phyloP scores from a whole-genome alignment of 805 yeast genomes.

The Myxozyma nipponensis region DNA sequence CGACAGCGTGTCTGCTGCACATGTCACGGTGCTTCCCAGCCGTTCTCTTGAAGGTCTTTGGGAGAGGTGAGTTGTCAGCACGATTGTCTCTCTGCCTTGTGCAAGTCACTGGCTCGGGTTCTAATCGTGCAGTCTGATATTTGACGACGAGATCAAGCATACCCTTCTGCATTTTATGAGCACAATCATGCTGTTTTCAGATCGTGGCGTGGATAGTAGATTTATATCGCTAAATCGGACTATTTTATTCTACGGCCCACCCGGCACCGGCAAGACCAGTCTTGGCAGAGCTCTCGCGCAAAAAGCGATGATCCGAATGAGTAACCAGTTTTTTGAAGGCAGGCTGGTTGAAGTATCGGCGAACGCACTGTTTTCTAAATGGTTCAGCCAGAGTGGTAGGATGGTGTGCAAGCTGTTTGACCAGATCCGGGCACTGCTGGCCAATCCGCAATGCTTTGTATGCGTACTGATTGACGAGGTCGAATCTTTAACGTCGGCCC shows the following conservation, averaged over 20 bases:
- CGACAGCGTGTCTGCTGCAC: conserved; percentile 16
- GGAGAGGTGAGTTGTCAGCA: conserved; percentile 31
- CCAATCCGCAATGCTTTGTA: conserved; percentile 31
- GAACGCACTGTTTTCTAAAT: conserved; percentile 44
- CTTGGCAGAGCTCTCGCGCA: conserved; percentile 43
- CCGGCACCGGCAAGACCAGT: conserved; percentile 49
- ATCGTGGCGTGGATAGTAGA: conserved; percentile 17
- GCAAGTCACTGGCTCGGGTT: too few species aligned
- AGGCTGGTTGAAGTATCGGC: conserved; percentile 44
- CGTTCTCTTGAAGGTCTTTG: conserved; percentile 37
- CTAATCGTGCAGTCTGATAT: conserved; percentile 31
- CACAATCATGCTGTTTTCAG: conserved; percentile 34
- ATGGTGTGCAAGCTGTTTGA: conserved; percentile 40
- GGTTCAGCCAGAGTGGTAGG: conserved; percentile 48
- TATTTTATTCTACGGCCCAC: conserved; percentile 43
- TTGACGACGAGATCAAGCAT: conserved; percentile 36
- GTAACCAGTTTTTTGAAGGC: conserved; percentile 28
- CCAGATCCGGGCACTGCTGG: conserved; percentile 35
- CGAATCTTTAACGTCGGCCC: conserved; percentile 45
- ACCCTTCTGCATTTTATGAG: conserved; percentile 37
- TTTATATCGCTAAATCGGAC: conserved; percentile 27
- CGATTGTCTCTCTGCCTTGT: not conserved
- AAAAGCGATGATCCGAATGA: conserved; percentile 38
- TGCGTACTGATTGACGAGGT: conserved; percentile 45
- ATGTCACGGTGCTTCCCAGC: conserved; percentile 33